These are phyloP conservation scores for Phytopythium litorale DNA, from an alignment of 352 stramenopile genomes.

Conservation along the genomic window DNA sequence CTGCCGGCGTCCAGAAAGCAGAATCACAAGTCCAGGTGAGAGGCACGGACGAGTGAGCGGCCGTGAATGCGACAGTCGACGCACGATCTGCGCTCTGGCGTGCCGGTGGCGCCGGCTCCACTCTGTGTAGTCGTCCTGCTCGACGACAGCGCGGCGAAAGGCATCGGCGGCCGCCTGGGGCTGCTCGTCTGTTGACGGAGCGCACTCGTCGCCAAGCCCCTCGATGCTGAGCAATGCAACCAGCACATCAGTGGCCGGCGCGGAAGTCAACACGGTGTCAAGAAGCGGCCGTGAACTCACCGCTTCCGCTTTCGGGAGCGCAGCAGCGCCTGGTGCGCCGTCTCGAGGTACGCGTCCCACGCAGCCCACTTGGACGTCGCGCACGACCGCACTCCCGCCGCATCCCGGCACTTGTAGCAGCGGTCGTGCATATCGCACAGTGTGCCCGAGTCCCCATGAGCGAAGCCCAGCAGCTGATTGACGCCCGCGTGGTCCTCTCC, in stretches of 20 bases:
- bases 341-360: slow-evolving; percentile 21
- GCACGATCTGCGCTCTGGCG: slow-evolving; percentile 1
- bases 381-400: background rate
- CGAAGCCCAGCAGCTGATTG: slow-evolving; percentile 18
- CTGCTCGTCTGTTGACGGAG: background rate
- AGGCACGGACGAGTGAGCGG: background rate
- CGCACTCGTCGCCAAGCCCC: background rate
- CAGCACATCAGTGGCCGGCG: background rate
- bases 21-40: background rate
- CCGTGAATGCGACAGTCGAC: background rate
- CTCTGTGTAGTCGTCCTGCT: background rate
- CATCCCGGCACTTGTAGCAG: slow-evolving; percentile 6
- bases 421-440: slow-evolving; percentile 10
- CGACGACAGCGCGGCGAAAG: slow-evolving; percentile 1
- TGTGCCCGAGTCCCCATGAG: background rate
- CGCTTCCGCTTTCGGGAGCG: slow-evolving; percentile 1
- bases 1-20: background rate
- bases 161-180: background rate
- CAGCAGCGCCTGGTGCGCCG: background rate
- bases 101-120: background rate
- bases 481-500: slow-evolving; percentile 24
- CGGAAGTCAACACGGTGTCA: background rate
- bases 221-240: background rate
- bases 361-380: slow-evolving; percentile 18
- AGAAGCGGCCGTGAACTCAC: background rate